Evolutionary conservation across 1,139 yeast species (phyloP).

Genomic region (Suhomyces taliae): DNA sequence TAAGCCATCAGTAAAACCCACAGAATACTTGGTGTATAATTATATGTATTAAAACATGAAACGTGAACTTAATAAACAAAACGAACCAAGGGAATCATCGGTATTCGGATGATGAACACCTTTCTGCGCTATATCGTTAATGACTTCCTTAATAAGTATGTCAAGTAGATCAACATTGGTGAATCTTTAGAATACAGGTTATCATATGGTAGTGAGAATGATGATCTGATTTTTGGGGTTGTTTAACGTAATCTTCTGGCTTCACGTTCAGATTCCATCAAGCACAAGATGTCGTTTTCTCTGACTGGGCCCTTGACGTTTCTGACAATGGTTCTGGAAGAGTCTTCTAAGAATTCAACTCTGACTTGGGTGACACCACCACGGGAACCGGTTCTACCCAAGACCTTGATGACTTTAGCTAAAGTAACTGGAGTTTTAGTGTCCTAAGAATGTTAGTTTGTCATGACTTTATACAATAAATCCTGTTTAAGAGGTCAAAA

Average conservation of each 20-base stretch:
- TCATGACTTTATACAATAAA: not conserved
- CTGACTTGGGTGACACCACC: slow-evolving; percentile 99
- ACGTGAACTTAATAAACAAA: slow-evolving; percentile 10
- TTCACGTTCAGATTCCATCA: slow-evolving; percentile 99
- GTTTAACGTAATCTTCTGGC: slow-evolving; percentile 71
- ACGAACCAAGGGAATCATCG: slow-evolving; percentile 7
- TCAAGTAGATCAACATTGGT: slow-evolving; percentile 9
- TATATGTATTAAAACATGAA: slow-evolving; percentile 15
- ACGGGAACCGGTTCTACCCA: slow-evolving; percentile 99
- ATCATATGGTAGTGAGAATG: slow-evolving; percentile 10
- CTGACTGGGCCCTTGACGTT: slow-evolving; percentile 99
- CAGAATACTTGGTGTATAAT: slow-evolving; percentile 5
- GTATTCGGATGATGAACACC: slow-evolving; percentile 1
- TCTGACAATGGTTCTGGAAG: slow-evolving; percentile 98
- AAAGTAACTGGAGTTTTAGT: slow-evolving; percentile 96
- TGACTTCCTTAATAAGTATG: slow-evolving; percentile 6
- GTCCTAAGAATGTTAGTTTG: slow-evolving; percentile 47
- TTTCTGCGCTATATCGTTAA: slow-evolving; percentile 7
- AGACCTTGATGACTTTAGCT: slow-evolving; percentile 99
- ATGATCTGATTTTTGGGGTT: slow-evolving; percentile 7
- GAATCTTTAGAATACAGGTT: slow-evolving; percentile 10
- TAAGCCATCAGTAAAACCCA: not conserved
- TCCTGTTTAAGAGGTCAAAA: not conserved
- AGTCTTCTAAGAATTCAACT: slow-evolving; percentile 98
- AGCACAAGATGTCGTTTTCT: slow-evolving; percentile 97